Percentiles rank a stretch among this genome's conserved stretches.
phyloP scores from a whole-genome alignment of 2,329 filamentous ascomycete species.

The Ascochyta fabae region DNA sequence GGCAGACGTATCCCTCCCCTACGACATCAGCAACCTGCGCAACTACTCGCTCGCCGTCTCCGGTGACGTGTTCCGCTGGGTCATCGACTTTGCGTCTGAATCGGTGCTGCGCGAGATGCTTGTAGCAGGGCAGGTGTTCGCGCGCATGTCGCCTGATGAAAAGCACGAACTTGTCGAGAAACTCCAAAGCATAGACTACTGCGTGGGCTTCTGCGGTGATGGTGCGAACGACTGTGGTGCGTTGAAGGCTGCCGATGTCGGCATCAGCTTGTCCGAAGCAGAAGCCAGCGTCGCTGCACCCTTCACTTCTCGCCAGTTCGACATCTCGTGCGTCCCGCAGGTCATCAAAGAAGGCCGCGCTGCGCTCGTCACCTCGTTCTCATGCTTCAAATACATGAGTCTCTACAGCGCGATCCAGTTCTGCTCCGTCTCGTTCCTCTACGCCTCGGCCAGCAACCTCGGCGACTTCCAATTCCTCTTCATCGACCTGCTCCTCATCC shows the following conservation, averaged over 20 bases:
- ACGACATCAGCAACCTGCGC: constrained; percentile 78
- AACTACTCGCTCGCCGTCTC: constrained; percentile 90
- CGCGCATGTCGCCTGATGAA: constrained; percentile 97
- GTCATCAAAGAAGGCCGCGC: constrained; percentile 93
- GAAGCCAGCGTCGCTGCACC: constrained; percentile 98
- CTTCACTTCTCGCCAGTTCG: constrained; percentile 93
- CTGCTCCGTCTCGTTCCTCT: constrained; percentile 94
- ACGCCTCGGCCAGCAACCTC: constrained; percentile 89
- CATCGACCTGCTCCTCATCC: constrained; percentile 89
- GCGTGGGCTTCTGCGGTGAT: constrained; percentile 94
- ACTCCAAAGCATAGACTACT: constrained; percentile 94
- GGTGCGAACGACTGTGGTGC: constrained; percentile 98
- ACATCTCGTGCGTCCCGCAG: constrained; percentile 92
- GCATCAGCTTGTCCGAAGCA: constrained; percentile 94
- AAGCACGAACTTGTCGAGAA: constrained; percentile 98
- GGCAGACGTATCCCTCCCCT: constrained; percentile 82
- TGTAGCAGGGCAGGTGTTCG: constrained; percentile 89
- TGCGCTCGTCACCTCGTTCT: constrained; percentile 96
- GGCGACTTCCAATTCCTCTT: constrained; percentile 98
- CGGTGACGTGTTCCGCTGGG: constrained; percentile 96
- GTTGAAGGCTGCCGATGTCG: constrained; percentile 94
- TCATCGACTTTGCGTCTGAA: constrained; percentile 87
- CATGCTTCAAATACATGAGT: constrained; percentile 99
- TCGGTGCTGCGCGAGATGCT: constrained; percentile 86
- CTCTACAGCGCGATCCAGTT: constrained; percentile 99